Conservation (phyloP, 2,329 filamentous ascomycete species). For the Sclerotinia trifoliorum region DNA sequence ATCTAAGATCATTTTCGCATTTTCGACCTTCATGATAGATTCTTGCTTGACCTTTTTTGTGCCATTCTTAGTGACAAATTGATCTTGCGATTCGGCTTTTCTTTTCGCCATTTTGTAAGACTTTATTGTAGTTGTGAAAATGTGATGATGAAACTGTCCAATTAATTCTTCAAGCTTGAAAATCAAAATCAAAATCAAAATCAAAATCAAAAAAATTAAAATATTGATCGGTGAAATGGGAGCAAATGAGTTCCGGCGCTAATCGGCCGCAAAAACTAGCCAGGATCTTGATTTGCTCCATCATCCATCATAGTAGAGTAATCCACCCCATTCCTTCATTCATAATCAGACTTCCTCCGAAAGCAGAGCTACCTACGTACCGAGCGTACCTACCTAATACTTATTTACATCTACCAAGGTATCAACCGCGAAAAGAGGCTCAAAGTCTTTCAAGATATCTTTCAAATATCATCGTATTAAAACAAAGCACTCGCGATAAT, state of each 20-base stretch:
- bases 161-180: neutral
- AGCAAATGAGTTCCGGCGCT: conserved; percentile 13
- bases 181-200: conserved; percentile 8
- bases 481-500: neutral
- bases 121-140: neutral
- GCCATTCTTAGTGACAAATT: conserved; percentile 26
- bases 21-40: neutral
- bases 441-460: neutral
- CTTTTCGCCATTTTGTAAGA: conserved; percentile 38
- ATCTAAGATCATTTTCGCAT: conserved; percentile 46
- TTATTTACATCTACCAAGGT: conserved; percentile 17
- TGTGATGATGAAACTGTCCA: neutral
- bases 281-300: conserved; percentile 11
- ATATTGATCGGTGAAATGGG: conserved; percentile 14
- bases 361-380: conserved; percentile 21
- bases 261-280: neutral
- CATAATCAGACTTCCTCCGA: conserved; percentile 17
- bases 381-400: neutral
- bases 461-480: neutral
- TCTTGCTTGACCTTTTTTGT: conserved; percentile 38
- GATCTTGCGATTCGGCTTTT: conserved; percentile 37
- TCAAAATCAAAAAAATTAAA: conserved; percentile 21
- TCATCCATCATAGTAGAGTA: neutral
- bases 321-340: conserved; percentile 18
- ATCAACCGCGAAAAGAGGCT: conserved; percentile 2